Conservation (phyloP, 2,329 filamentous ascomycete species). For the Phyllosticta capitalensis region DNA sequence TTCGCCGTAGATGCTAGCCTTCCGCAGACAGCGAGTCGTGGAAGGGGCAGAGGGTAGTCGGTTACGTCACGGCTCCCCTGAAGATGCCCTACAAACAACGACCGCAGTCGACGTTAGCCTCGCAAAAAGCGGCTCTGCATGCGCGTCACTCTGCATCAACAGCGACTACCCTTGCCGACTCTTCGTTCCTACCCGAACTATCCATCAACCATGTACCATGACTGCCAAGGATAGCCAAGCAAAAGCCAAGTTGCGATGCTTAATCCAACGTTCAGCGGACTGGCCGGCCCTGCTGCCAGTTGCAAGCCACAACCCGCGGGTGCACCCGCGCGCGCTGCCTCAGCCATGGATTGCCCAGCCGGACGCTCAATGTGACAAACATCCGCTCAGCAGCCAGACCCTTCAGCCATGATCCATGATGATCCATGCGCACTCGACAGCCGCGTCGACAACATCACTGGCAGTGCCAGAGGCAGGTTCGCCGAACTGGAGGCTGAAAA, state of each 20-base stretch:
- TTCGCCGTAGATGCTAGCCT: neutral
- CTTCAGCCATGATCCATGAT: neutral
- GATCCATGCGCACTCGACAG: neutral
- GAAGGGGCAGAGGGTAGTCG: neutral
- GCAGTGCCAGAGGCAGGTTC: neutral
- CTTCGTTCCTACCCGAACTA: neutral
- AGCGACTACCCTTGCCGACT: neutral
- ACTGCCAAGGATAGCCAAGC: neutral
- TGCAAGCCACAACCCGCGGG: neutral
- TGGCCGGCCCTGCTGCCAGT: neutral
- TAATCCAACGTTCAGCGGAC: neutral
- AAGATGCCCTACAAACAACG: neutral
- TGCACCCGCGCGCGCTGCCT: neutral
- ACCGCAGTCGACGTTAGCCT: neutral
- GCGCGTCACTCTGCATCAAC: neutral
- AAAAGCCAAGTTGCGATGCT: neutral
- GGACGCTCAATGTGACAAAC: neutral
- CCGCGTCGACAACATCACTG: neutral
- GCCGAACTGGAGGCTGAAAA: neutral
- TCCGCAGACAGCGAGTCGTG: neutral
- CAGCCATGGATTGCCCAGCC: neutral
- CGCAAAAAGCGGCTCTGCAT: neutral
- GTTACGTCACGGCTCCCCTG: neutral
- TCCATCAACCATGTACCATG: neutral
- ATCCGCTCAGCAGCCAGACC: neutral